Conservation (phyloP, 192 early-diverging fungal species). For the Coemansia sp. region DNA sequence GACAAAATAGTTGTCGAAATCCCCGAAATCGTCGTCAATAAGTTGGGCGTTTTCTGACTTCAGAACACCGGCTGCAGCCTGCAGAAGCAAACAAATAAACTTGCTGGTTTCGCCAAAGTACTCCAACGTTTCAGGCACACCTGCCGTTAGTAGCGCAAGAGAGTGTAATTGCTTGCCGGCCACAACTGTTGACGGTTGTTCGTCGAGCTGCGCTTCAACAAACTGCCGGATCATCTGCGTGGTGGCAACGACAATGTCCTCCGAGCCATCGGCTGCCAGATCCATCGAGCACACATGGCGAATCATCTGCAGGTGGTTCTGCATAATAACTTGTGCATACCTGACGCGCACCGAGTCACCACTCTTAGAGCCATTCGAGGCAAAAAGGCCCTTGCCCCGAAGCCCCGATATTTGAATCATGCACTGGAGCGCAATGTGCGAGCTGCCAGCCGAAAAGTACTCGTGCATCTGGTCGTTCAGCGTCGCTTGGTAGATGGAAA, state of each 20-base stretch:
- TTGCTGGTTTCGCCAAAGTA: slow-evolving; percentile 48
- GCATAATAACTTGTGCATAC: slow-evolving; percentile 38
- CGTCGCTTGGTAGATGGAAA: slow-evolving; percentile 41
- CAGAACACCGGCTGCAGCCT: slow-evolving; percentile 29
- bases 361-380: slow-evolving; percentile 1
- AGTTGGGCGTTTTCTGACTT: slow-evolving; percentile 22
- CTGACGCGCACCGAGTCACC: slow-evolving; percentile 30
- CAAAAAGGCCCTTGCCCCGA: slow-evolving; percentile 39
- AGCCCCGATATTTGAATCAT: slow-evolving; percentile 44
- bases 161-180: slow-evolving; percentile 23
- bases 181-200: slow-evolving; percentile 18
- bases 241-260: slow-evolving; percentile 41
- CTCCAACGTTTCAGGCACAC: slow-evolving; percentile 36
- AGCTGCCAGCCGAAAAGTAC: slow-evolving; percentile 44
- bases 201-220: slow-evolving; percentile 45
- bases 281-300: slow-evolving; percentile 45
- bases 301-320: slow-evolving; percentile 38
- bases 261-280: slow-evolving; percentile 28
- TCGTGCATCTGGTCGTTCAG: slow-evolving; percentile 47
- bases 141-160: slow-evolving; percentile 28
- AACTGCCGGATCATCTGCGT: slow-evolving; percentile 49
- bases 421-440: slow-evolving; percentile 44
- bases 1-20: slow-evolving; percentile 51
- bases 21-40: slow-evolving; percentile 46
- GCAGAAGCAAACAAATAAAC: slow-evolving; percentile 40